Percentiles rank a stretch among this genome's conserved stretches.
Evolutionary conservation across 192 early-diverging fungal genomes (phyloP).

Genomic region (Coemansia sp.): DNA sequence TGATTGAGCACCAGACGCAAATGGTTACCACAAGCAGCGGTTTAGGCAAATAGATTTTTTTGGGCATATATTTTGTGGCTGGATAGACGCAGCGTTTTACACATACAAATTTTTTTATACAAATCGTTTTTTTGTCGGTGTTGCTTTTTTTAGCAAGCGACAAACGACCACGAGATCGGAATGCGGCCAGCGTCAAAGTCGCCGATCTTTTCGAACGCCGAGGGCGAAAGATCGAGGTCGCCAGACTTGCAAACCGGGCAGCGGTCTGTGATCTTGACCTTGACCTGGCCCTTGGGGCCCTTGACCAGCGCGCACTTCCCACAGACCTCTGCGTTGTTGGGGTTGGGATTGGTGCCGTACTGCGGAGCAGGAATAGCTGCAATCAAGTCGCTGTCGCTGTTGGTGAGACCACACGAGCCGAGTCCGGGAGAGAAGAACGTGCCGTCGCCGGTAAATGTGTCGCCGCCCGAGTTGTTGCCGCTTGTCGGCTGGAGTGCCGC

Average conservation of each 20-base stretch:
- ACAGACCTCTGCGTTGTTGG: slow-evolving; percentile 53
- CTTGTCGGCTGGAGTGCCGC: not conserved
- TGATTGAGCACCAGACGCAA: slow-evolving; percentile 20
- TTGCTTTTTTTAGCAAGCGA: slow-evolving; percentile 36
- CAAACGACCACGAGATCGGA: slow-evolving; percentile 59
- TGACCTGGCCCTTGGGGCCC: slow-evolving; percentile 51
- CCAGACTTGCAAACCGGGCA: slow-evolving; percentile 59
- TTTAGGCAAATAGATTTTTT: not conserved
- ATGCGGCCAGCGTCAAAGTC: slow-evolving; percentile 52
- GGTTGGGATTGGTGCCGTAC: slow-evolving; percentile 56
- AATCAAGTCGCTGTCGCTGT: slow-evolving; percentile 56
- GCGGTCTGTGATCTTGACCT: slow-evolving; percentile 58
- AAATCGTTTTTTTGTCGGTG: too few species aligned
- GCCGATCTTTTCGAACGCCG: slow-evolving; percentile 60
- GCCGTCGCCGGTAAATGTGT: slow-evolving; percentile 58
- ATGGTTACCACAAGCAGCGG: not conserved
- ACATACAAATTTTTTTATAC: not conserved
- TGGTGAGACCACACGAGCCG: slow-evolving; percentile 59
- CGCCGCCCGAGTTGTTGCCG: slow-evolving; percentile 2
- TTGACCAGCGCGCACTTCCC: slow-evolving; percentile 57
- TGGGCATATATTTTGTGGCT: not conserved
- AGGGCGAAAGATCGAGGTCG: slow-evolving; percentile 59
- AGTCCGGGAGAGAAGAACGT: slow-evolving; percentile 61
- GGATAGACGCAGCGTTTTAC: not conserved
- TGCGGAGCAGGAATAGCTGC: slow-evolving; percentile 63